Percentiles rank a stretch among this genome's conserved stretches.
phyloP scores from a whole-genome alignment of 352 stramenopile species.

The Pythium rishiriense region DNA sequence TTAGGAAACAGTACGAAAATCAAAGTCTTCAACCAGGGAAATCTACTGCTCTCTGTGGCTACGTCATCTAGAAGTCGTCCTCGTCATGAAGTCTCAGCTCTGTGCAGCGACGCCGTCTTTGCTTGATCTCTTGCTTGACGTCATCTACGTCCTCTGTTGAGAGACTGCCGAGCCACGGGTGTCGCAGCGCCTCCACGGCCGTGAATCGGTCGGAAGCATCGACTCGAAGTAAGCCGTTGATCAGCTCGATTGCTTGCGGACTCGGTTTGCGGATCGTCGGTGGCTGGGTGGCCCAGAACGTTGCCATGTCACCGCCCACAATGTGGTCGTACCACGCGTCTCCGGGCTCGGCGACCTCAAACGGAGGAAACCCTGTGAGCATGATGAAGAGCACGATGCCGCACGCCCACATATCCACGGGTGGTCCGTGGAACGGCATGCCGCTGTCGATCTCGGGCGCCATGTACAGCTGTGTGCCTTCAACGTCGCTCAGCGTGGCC shows the following conservation, averaged over 20 bases:
- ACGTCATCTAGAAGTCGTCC: constrained; percentile 2
- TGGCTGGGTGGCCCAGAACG: constrained; percentile 56
- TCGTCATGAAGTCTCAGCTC: background rate
- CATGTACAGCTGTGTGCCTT: constrained; percentile 88
- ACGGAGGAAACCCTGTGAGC: constrained; percentile 87
- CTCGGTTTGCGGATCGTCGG: constrained; percentile 38
- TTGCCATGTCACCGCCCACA: constrained; percentile 37
- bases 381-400: constrained; percentile 92
- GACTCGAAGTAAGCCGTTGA: constrained; percentile 54
- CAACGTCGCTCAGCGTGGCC: constrained; percentile 48
- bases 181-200: constrained; percentile 43
- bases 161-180: constrained; percentile 53
- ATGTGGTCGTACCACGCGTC: constrained; percentile 75
- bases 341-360: constrained; percentile 58
- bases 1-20: constrained; percentile 1
- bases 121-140: constrained; percentile 39
- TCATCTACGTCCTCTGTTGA: constrained; percentile 33
- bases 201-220: constrained; percentile 56
- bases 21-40: background rate
- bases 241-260: constrained; percentile 59
- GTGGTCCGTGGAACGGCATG: constrained; percentile 58
- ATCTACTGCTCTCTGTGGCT: background rate
- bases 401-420: constrained; percentile 86
- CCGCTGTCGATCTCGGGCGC: constrained; percentile 75
- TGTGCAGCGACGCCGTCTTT: constrained; percentile 33